Evolutionary conservation across 2,329 filamentous ascomycete species (phyloP).

Genomic region (Verticillium nubilum): DNA sequence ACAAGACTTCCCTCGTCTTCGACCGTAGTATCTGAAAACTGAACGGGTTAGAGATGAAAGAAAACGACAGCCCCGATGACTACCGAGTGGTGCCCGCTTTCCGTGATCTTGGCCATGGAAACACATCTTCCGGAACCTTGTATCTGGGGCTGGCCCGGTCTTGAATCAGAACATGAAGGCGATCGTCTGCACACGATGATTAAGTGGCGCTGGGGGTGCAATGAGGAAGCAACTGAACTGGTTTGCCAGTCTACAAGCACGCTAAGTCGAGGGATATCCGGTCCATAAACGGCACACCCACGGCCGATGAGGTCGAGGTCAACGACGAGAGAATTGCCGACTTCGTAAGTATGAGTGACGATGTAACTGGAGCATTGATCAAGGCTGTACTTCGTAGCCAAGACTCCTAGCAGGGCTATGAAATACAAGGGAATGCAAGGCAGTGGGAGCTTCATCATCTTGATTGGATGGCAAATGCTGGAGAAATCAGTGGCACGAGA

Average conservation of each 20-base stretch:
- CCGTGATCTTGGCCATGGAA: constrained; percentile 51
- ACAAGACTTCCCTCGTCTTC: constrained; percentile 46
- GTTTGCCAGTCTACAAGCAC: constrained; percentile 25
- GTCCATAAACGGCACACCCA: not conserved
- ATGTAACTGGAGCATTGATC: too few relatives aligned
- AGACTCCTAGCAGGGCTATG: too few relatives aligned
- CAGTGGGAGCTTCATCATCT: too few relatives aligned
- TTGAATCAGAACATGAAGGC: constrained; percentile 69
- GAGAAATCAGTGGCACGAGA: too few relatives aligned
- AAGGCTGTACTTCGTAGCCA: too few relatives aligned
- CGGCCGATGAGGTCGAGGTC: not conserved
- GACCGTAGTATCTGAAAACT: constrained; percentile 53
- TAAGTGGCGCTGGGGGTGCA: not conserved
- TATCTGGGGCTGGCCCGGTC: constrained; percentile 65
- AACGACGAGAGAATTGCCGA: not conserved
- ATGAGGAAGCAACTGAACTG: constrained; percentile 8
- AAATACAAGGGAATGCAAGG: too few relatives aligned
- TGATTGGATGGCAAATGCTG: too few relatives aligned
- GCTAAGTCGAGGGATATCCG: constrained; percentile 10
- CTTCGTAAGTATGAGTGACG: too few relatives aligned
- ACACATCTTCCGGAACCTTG: constrained; percentile 65
- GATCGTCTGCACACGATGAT: constrained; percentile 40
- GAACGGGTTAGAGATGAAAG: constrained; percentile 45
- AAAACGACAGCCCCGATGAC: constrained; percentile 40
- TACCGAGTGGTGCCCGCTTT: constrained; percentile 20